Conservation (phyloP, 768 basidiomycete genomes). For the Russula earlei region DNA sequence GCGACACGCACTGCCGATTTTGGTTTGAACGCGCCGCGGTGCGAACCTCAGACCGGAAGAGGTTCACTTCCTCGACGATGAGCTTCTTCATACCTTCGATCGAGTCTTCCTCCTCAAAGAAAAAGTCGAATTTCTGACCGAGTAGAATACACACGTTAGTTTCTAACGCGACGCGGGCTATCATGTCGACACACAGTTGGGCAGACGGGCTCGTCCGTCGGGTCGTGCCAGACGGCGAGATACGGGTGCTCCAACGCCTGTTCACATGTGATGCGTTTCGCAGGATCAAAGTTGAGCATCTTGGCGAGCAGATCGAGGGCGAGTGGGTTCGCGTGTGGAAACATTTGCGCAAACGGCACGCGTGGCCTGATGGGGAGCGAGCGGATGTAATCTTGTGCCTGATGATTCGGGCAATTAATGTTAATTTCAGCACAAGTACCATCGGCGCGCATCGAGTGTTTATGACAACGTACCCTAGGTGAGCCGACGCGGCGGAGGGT, state of each 20-base stretch:
- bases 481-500: slow-evolving; percentile 93
- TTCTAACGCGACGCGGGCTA: neutral
- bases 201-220: slow-evolving; percentile 85
- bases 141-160: neutral
- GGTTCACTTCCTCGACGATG: slow-evolving; percentile 86
- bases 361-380: slow-evolving; percentile 95
- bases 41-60: slow-evolving; percentile 85
- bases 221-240: slow-evolving; percentile 95
- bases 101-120: slow-evolving; percentile 92
- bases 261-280: slow-evolving; percentile 92
- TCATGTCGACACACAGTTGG: slow-evolving; percentile 45
- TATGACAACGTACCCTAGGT: slow-evolving; percentile 55
- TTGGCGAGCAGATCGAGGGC: slow-evolving; percentile 89
- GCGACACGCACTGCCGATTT: slow-evolving; percentile 46
- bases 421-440: neutral
- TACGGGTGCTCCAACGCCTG: slow-evolving; percentile 94
- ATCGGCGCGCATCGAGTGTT: neutral
- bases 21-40: slow-evolving; percentile 65
- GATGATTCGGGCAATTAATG: slow-evolving; percentile 6
- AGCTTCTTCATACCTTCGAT: slow-evolving; percentile 96
- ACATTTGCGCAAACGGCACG: slow-evolving; percentile 84
- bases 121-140: slow-evolving; percentile 88
- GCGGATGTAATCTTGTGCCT: slow-evolving; percentile 98
- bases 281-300: slow-evolving; percentile 93
- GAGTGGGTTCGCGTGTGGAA: slow-evolving; percentile 88